Conservation (phyloP, 495 filamentous ascomycete species). For the Penicillium tannophilum region DNA sequence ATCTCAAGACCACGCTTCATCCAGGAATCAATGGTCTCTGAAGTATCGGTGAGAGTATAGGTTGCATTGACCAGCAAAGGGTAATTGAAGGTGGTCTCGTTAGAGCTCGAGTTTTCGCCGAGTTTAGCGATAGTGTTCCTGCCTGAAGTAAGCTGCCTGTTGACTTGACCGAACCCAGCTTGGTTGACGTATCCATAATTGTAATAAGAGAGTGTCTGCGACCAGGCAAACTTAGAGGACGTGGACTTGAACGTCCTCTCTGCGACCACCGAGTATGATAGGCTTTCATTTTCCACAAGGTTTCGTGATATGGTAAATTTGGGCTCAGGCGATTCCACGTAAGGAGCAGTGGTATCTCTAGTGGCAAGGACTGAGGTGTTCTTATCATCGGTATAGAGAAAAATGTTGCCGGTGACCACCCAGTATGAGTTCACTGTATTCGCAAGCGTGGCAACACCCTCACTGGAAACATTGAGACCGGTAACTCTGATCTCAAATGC, state of each 20-base stretch:
- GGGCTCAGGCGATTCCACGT: slow-evolving; percentile 40
- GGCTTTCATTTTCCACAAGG: slow-evolving; percentile 50
- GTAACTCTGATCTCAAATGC: slow-evolving; percentile 71
- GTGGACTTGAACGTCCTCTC: slow-evolving; percentile 57
- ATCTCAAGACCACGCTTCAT: slow-evolving; percentile 62
- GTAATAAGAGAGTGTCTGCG: slow-evolving; percentile 57
- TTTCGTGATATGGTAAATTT: slow-evolving; percentile 42
- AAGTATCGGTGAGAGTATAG: slow-evolving; percentile 49
- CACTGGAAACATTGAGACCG: slow-evolving; percentile 54
- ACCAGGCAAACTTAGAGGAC: slow-evolving; percentile 58
- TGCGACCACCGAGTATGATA: slow-evolving; percentile 61
- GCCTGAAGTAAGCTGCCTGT: slow-evolving; percentile 63
- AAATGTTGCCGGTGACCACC: slow-evolving; percentile 83
- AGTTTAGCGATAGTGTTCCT: slow-evolving; percentile 48
- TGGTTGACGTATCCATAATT: slow-evolving; percentile 62
- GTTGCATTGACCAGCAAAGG: slow-evolving; percentile 63
- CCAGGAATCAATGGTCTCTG: slow-evolving; percentile 59
- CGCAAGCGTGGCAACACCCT: slow-evolving; percentile 53
- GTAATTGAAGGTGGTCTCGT: slow-evolving; percentile 58
- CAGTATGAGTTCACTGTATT: slow-evolving; percentile 69
- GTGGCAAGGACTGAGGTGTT: slow-evolving; percentile 35
- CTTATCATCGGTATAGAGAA: slow-evolving; percentile 62
- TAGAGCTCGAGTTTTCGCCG: slow-evolving; percentile 14
- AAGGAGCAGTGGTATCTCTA: slow-evolving; percentile 18
- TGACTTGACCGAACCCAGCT: slow-evolving; percentile 63